A percentile compares a stretch with the other conserved stretches of the same genome.
Evolutionary conservation across 2,329 filamentous ascomycete genomes (phyloP).

Genomic region (Allantophomopsis lycopodina): DNA sequence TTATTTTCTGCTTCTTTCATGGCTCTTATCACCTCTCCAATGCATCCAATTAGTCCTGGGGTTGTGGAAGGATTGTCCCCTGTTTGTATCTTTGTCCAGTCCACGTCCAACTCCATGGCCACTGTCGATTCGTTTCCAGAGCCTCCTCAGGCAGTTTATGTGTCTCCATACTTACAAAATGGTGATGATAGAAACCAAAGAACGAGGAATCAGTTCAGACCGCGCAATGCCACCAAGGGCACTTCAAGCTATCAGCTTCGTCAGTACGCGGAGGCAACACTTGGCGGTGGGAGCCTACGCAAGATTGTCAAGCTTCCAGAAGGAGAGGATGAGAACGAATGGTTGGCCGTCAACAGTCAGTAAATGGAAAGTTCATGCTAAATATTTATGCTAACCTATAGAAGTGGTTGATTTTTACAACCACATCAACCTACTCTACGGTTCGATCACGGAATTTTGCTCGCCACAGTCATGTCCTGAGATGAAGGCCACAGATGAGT

Average conservation of each 20-base stretch:
- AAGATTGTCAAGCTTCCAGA: slow-evolving; percentile 97
- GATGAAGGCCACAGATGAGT: slow-evolving; percentile 99
- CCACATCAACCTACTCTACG: slow-evolving; percentile 97
- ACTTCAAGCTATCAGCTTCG: slow-evolving; percentile 87
- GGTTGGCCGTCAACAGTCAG: slow-evolving; percentile 92
- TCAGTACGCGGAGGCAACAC: slow-evolving; percentile 94
- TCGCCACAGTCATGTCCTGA: slow-evolving; percentile 93
- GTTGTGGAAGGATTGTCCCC: slow-evolving; percentile 8
- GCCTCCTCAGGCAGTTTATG: slow-evolving; percentile 21
- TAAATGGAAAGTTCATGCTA: not conserved
- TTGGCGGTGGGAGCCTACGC: slow-evolving; percentile 84
- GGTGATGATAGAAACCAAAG: slow-evolving; percentile 57
- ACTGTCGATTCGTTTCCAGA: slow-evolving; percentile 20
- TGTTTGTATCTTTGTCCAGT: slow-evolving; percentile 13
- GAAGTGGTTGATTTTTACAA: slow-evolving; percentile 99
- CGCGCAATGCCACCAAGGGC: slow-evolving; percentile 71
- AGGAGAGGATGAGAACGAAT: slow-evolving; percentile 95
- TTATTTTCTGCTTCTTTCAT: slow-evolving; percentile 17
- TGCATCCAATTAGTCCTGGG: slow-evolving; percentile 5
- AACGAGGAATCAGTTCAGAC: slow-evolving; percentile 82
- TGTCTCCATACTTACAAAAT: slow-evolving; percentile 22
- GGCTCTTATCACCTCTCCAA: slow-evolving; percentile 21
- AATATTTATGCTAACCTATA: slow-evolving; percentile 12
- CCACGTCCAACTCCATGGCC: slow-evolving; percentile 14
- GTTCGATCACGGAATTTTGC: slow-evolving; percentile 98